phyloP scores from a whole-genome alignment of 306 rosid genomes.

The Glycine tomentella region DNA sequence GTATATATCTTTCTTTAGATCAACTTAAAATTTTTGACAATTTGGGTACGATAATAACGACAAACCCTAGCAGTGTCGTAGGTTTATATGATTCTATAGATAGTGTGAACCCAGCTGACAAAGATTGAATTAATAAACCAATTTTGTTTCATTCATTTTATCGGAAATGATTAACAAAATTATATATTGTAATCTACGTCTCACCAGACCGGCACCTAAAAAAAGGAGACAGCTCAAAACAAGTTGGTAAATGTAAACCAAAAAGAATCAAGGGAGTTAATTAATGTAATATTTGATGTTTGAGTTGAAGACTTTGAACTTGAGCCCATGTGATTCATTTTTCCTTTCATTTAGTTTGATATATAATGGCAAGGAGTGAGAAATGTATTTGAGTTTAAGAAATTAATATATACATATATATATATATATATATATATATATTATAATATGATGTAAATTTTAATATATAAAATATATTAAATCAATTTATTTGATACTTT shows the following conservation, averaged over 20 bases:
- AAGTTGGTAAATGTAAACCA: constrained; percentile 3
- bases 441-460: no score
- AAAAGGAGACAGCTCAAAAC: not conserved
- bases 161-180: not conserved
- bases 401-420: no score
- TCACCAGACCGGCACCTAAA: constrained; percentile 26
- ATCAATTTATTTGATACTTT: no score
- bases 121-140: not conserved
- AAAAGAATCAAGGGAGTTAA: not conserved
- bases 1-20: not conserved
- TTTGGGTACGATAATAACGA: not conserved
- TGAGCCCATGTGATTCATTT: not conserved
- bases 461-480: no score
- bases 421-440: no score
- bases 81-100: not conserved
- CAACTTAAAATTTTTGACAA: not conserved
- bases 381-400: not conserved
- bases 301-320: not conserved
- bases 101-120: not conserved
- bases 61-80: constrained; percentile 18
- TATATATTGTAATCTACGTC: not conserved
- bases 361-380: not conserved
- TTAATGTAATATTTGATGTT: constrained; percentile 2
- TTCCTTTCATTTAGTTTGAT: not conserved
- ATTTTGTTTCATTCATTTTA: not conserved